Base-by-base conservation (phyloP, 805 yeast genomes). In the Sugiyamaella lignohabitans region DNA sequence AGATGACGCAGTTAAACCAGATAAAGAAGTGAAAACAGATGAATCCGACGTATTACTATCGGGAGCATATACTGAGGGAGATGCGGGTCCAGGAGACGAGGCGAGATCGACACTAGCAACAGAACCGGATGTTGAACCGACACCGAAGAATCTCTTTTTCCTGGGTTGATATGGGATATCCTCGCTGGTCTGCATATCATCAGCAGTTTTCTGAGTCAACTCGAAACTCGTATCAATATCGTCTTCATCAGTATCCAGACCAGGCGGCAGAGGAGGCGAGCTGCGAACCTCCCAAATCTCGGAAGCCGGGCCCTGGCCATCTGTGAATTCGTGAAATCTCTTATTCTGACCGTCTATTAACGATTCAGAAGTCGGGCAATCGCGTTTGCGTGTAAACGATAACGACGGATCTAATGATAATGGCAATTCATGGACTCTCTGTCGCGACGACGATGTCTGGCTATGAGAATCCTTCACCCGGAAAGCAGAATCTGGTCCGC, bases 271-370 rank as follows among this genome's bases (percentile, higher is more conserved):
- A 5, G 53, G 50, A 17, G 55, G 55, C n/a, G 55, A 52, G 21
- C 53, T 50, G 14, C 42, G 24, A 38, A 49, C 14, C 32, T 27
- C 32, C 51, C 51, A 50, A 1, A 45, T 38, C 19, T 44, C 47
- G 14, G 49, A 42, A 19, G 38, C 43, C 5, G 51, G 40, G 8
- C 22, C 41, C 21, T 40, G 45, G 22, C 43, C 49, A 24, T 48
- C 51, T 8, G 53, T 47, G 37, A 50, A 50, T 22, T 50, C 51
- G 20, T 50, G 53, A 38, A 44, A 45, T 21, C 51, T 45, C 37
- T 47, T 47, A 38, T 42, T 42, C 19, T 38, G 30, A 22, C 42
- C 46, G 23, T 45, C 53, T 11, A 23, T 36, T n/a, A 47, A 40
- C 3, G 47, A 44, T 17, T 50, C 53, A 20, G 53, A 47, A 6